phyloP scores from a whole-genome alignment of 2,329 filamentous ascomycete genomes.

The Rhynchosporium graminicola region DNA sequence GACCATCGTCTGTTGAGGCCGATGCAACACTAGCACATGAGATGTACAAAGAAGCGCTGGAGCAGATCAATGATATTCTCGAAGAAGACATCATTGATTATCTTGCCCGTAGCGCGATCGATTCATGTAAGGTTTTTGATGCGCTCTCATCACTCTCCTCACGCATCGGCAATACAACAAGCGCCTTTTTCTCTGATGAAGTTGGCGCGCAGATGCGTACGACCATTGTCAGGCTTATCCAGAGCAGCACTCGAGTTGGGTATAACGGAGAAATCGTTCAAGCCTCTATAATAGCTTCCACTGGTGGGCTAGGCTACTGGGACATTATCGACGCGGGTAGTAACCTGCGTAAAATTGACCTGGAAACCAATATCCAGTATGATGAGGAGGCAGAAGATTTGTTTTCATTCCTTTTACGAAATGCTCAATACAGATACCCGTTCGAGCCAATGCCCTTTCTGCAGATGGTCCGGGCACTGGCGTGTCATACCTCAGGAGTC shows the following conservation, averaged over 20 bases:
- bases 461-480: slow-evolving; percentile 67
- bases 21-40: slow-evolving; percentile 23
- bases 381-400: slow-evolving; percentile 16
- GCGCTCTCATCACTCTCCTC: slow-evolving; percentile 48
- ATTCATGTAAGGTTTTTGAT: slow-evolving; percentile 50
- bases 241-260: slow-evolving; percentile 37
- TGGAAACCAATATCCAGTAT: slow-evolving; percentile 46
- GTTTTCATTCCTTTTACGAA: slow-evolving; percentile 50
- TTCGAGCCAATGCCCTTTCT: slow-evolving; percentile 83
- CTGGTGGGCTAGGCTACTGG: slow-evolving; percentile 40
- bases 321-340: slow-evolving; percentile 33
- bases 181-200: slow-evolving; percentile 43
- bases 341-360: slow-evolving; percentile 50
- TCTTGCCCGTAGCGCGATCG: slow-evolving; percentile 49
- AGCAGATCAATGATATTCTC: slow-evolving; percentile 44
- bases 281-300: slow-evolving; percentile 38
- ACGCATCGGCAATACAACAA: slow-evolving; percentile 43
- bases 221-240: slow-evolving; percentile 41
- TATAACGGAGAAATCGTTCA: slow-evolving; percentile 41
- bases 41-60: slow-evolving; percentile 48
- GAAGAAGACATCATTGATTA: slow-evolving; percentile 47
- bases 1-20: slow-evolving; percentile 18
- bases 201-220: slow-evolving; percentile 43
- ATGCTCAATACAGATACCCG: slow-evolving; percentile 77
- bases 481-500: slow-evolving; percentile 40